Evolutionary conservation across 768 basidiomycete genomes (phyloP).

Genomic region (Suillus weaverae): DNA sequence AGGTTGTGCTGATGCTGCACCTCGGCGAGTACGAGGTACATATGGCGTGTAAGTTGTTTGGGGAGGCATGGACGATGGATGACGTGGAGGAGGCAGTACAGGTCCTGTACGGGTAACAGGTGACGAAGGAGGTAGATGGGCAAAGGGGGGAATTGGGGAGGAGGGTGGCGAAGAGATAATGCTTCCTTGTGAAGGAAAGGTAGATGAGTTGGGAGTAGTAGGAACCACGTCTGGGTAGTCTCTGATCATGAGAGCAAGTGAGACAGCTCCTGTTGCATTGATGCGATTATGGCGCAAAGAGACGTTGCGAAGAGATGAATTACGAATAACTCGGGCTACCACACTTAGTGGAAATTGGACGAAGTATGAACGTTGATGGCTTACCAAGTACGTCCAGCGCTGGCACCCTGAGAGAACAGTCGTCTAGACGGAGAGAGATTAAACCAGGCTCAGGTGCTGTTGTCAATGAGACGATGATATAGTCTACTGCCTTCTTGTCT

Average conservation of each 20-base stretch:
- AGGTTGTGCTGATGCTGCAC: slow-evolving; percentile 28
- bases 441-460: slow-evolving; percentile 44
- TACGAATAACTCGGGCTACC: slow-evolving; percentile 79
- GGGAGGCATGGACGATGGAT: slow-evolving; percentile 44
- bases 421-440: slow-evolving; percentile 84
- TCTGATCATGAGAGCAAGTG: slow-evolving; percentile 92
- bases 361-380: slow-evolving; percentile 25
- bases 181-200: slow-evolving; percentile 11
- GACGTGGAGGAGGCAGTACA: slow-evolving; percentile 49
- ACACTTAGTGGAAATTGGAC: neutral
- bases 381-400: slow-evolving; percentile 80
- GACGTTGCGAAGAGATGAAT: slow-evolving; percentile 82
- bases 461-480: slow-evolving; percentile 68
- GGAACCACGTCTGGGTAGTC: slow-evolving; percentile 86
- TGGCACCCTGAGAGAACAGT: slow-evolving; percentile 72
- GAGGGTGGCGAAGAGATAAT: slow-evolving; percentile 33
- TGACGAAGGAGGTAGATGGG: slow-evolving; percentile 17
- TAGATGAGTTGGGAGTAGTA: slow-evolving; percentile 12
- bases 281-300: slow-evolving; percentile 90
- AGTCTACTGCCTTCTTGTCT: slow-evolving; percentile 85
- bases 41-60: slow-evolving; percentile 86
- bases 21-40: slow-evolving; percentile 64
- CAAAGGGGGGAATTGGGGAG: slow-evolving; percentile 32
- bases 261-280: slow-evolving; percentile 80
- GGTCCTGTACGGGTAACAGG: slow-evolving; percentile 38